These are phyloP conservation scores for Pyronema domesticum DNA, from an alignment of 495 filamentous ascomycete genomes.

Conservation along the genomic window DNA sequence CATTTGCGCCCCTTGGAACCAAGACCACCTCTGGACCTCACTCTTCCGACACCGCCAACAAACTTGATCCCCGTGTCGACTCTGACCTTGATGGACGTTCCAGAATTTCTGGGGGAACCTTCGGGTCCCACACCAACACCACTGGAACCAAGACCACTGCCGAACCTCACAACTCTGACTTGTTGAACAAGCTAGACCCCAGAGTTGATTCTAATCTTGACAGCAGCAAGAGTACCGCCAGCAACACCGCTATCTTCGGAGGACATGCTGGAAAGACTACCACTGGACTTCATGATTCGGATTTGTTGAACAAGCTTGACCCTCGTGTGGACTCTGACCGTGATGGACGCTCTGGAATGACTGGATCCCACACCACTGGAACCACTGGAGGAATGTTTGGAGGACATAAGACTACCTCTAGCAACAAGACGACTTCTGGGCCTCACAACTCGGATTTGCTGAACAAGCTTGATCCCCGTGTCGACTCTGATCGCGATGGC, in stretches of 20 bases:
- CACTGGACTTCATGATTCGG: slow-evolving; percentile 28
- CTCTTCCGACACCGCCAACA: slow-evolving; percentile 31
- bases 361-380: slow-evolving; percentile 6
- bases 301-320: slow-evolving; percentile 30
- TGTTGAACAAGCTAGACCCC: slow-evolving; percentile 4
- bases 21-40: slow-evolving; percentile 30
- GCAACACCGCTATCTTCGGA: slow-evolving; percentile 5
- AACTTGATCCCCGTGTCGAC: slow-evolving; percentile 30
- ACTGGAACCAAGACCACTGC: slow-evolving; percentile 14
- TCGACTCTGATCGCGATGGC: slow-evolving; percentile 30
- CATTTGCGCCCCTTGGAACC: no score
- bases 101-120: slow-evolving; percentile 25
- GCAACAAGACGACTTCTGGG: slow-evolving; percentile 26
- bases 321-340: slow-evolving; percentile 33
- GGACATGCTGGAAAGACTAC: slow-evolving; percentile 22
- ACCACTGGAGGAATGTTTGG: slow-evolving; percentile 1
- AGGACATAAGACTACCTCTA: slow-evolving; percentile 9
- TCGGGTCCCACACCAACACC: slow-evolving; percentile 11
- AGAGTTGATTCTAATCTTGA: slow-evolving; percentile 10
- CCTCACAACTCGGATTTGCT: slow-evolving; percentile 32
- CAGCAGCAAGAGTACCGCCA: no score
- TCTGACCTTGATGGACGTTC: slow-evolving; percentile 30
- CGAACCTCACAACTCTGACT: background rate
- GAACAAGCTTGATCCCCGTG: slow-evolving; percentile 35
- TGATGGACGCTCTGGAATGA: slow-evolving; percentile 16